Conservation (phyloP, 345 rosid species). For the Linum usitatissimum region DNA sequence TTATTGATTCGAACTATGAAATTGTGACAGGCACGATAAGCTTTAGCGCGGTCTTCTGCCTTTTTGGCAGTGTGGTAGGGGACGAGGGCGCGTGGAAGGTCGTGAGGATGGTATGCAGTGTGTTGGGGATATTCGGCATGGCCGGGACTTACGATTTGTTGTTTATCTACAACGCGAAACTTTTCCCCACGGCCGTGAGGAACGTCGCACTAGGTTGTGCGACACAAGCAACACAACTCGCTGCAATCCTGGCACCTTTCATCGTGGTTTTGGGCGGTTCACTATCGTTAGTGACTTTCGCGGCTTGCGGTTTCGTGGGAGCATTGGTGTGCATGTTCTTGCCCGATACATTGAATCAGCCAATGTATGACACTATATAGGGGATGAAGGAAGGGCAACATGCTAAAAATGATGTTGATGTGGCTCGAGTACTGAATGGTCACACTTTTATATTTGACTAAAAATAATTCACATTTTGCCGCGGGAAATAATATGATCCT, state of each 20-base stretch:
- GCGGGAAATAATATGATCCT: too few species aligned
- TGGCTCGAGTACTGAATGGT: too few species aligned
- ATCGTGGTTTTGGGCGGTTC: slow-evolving; percentile 71
- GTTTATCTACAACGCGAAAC: slow-evolving; percentile 70
- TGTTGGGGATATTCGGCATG: slow-evolving; percentile 76
- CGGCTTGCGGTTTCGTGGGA: slow-evolving; percentile 32
- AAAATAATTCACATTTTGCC: too few species aligned
- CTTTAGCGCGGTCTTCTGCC: slow-evolving; percentile 32
- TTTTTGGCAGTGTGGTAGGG: slow-evolving; percentile 32
- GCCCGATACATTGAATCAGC: too few species aligned
- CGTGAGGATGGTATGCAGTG: slow-evolving; percentile 55
- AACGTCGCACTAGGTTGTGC: slow-evolving; percentile 85
- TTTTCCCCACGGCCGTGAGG: slow-evolving; percentile 86
- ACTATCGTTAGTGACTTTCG: slow-evolving; percentile 59
- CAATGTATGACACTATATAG: neutral
- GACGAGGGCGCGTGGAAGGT: slow-evolving; percentile 44
- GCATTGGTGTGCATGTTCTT: too few species aligned
- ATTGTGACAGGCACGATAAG: too few species aligned
- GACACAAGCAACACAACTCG: slow-evolving; percentile 78
- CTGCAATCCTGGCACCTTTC: slow-evolving; percentile 81
- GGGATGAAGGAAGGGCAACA: too few species aligned
- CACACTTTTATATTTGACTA: too few species aligned
- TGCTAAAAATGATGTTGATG: too few species aligned
- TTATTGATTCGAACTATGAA: too few species aligned
- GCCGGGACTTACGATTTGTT: slow-evolving; percentile 75